Base-by-base conservation (phyloP, 225 moss, liverwort and hornwort species). In the Sphagnum contortum region DNA sequence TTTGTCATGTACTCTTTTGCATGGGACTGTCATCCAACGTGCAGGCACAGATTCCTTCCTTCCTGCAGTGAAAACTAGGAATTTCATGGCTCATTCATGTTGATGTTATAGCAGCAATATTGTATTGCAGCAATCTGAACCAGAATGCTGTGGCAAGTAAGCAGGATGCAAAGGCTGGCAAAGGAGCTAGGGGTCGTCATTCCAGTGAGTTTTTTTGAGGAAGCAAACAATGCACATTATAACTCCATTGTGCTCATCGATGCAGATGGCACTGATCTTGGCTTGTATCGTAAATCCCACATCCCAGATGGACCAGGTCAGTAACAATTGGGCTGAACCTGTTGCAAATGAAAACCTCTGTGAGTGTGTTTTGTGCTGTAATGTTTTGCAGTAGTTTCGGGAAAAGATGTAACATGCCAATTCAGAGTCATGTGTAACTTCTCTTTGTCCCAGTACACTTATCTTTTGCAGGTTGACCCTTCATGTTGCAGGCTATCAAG, bases 251-350 rank as follows among this genome's bases (percentile, higher is more conserved):
- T 86, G 12, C 66, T 98, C 58, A 83, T 98, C 3, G 96, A 98
- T 75, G 96, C 96, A 47, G 96, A 98, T 71, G 96, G 96, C n/a
- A 68, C 62, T 0, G 96, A 98, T 50, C 80, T 98, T 48, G 96
- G 96, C 11, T 44, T 90, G 3, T 98, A 98, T 62, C 81, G 96
- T 63, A 98, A 98, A 74, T 86, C 89, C 50, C 96, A 98, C 63
- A 98, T 98, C 12, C 96, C 96, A 0, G 92, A 90, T 58, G 96
- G 96, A 54, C 96, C 96, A 57, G 96, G 87, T 87, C 14, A 55
- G 10, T 52, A 13, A 13, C 12, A 13, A 5, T 6, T 60, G 12
- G 52, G 52, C 9, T 52, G 52, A 9, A 52, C 52, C 55, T 9
- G n/a, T 9, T 56, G 9, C 9, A 56, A 56, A 56, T 9, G 9